A percentile compares a stretch with the other conserved stretches of the same genome.
Conservation (phyloP, 352 stramenopile genomes). For the Peronospora farinosa region DNA sequence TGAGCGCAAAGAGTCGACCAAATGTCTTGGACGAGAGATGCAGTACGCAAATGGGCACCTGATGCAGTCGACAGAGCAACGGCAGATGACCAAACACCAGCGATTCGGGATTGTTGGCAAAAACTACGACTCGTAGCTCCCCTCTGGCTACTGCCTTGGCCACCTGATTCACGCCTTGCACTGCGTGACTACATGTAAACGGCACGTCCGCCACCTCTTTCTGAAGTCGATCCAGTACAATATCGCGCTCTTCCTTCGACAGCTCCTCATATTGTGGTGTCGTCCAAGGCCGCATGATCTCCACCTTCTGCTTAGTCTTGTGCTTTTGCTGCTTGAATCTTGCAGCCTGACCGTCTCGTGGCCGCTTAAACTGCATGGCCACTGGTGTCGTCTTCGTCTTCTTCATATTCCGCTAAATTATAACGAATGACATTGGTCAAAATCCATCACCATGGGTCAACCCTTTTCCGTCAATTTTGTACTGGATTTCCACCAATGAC, state of each 20-base stretch:
- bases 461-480: too few relatives aligned
- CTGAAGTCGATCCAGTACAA: slow-evolving; percentile 64
- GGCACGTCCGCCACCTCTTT: slow-evolving; percentile 44
- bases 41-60: slow-evolving; percentile 63
- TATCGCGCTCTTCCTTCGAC: slow-evolving; percentile 65
- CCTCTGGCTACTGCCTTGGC: slow-evolving; percentile 32
- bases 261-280: slow-evolving; percentile 54
- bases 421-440: too few relatives aligned
- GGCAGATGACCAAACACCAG: slow-evolving; percentile 56
- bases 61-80: slow-evolving; percentile 58
- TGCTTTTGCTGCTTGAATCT: slow-evolving; percentile 14
- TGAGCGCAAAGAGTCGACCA: slow-evolving; percentile 47
- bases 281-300: slow-evolving; percentile 38
- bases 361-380: slow-evolving; percentile 28
- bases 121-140: slow-evolving; percentile 55
- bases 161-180: slow-evolving; percentile 59
- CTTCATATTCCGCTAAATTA: too few relatives aligned
- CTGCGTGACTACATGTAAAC: slow-evolving; percentile 24
- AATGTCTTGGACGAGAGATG: slow-evolving; percentile 65
- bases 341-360: neutral
- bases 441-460: too few relatives aligned
- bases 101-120: slow-evolving; percentile 57
- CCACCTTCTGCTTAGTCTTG: slow-evolving; percentile 11
- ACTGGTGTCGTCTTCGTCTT: slow-evolving; percentile 14
- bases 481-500: slow-evolving; percentile 16